Conservation (phyloP, 345 rosid species). For the Salix suchowensis region DNA sequence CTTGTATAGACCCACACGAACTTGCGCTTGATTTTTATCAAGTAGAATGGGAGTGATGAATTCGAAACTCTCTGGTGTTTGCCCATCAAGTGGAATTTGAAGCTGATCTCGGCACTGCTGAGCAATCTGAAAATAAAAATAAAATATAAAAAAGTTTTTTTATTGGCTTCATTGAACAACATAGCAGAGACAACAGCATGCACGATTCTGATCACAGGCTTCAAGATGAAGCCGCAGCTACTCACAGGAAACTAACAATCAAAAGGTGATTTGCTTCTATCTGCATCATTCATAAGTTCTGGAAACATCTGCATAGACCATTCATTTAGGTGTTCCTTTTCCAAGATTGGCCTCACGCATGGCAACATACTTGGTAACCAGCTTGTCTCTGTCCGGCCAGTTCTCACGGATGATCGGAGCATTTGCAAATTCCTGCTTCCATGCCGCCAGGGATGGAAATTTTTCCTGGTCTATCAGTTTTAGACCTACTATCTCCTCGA, state of each 20-base stretch:
- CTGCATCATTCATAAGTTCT: not conserved
- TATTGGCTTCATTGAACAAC: not conserved
- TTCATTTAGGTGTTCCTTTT: not conserved
- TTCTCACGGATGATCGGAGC: not conserved
- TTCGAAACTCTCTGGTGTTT: too few species aligned
- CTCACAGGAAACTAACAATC: not conserved
- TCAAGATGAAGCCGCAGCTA: not conserved
- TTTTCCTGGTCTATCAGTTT: not conserved
- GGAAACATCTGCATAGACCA: not conserved
- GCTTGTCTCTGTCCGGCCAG: constrained; percentile 2
- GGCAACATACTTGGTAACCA: not conserved
- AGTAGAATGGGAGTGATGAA: too few species aligned
- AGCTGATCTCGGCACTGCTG: not conserved
- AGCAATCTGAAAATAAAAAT: not conserved
- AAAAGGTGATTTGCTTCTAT: not conserved
- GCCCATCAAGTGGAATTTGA: too few species aligned
- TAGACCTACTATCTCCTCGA: not conserved
- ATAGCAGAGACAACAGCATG: not conserved
- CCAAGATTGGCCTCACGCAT: not conserved
- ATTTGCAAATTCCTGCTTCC: constrained; percentile 5
- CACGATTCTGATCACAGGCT: not conserved
- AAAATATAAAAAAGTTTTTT: not conserved
- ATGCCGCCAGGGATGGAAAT: not conserved
- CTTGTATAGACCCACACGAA: accelerated
- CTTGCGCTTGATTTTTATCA: too few species aligned